Base-by-base conservation (phyloP, 371 early-diverging fungal genomes). In the Mortierella sp. region DNA sequence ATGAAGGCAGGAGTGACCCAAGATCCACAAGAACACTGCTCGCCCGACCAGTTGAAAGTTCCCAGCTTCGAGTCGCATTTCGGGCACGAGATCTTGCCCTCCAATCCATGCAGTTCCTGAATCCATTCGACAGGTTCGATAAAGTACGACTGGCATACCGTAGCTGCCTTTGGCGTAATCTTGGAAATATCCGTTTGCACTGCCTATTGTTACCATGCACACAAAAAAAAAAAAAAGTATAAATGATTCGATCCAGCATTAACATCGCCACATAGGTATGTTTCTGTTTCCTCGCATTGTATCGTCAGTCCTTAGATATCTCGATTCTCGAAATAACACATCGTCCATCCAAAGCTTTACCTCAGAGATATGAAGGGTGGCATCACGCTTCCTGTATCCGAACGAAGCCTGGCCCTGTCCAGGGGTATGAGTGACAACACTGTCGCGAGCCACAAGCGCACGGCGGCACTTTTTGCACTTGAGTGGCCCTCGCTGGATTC, bases 81-180 rank as follows among this genome's bases (percentile, higher is more conserved):
- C 2, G 96, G 97, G 79, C 97, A 97, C 44, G 91, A 89, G 24
- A 97, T 94, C 76, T 94, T 93, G 60, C 96, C 96, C 72, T 96
- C 95, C 6, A 96, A 49, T 35, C 88, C 92, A 14, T 89, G 82
- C 14, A 91, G 75, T 10, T 90, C 93, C 10, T 90, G 86, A 77
- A 96, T 94, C 97, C 97, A 97, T 75, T 94, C 94, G 92, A 96
- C 94, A 8, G 96, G 96, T 82, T 97, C 97, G 58, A 96, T 91
- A 88, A 96, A 97, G 81, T 95, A 93, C 10, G 94, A 93, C 6
- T 94, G 93, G 84, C 97, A 97, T 1, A 82, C 83, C 16, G 87
- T 89, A 43, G 88, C 18, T 24, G 72, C 60, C 27, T 70, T 70
- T 5, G 84, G 72, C 1, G 77, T 63, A 68, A 83, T 83, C 29